Conservation (phyloP, 202 grass and related monocot genomes). For the Setaria viridis region DNA sequence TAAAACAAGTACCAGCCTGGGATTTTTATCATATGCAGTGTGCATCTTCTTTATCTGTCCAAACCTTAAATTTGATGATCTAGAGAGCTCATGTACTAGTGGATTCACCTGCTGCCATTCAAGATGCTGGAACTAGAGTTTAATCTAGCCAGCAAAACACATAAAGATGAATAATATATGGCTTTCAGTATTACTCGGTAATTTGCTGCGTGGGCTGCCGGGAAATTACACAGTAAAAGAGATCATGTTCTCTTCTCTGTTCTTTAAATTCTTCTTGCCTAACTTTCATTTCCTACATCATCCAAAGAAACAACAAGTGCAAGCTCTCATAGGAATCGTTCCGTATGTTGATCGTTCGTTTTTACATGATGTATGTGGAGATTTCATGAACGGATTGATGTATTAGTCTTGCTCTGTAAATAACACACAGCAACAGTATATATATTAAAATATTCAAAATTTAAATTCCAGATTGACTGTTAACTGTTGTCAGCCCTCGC, state of each 20-base stretch:
- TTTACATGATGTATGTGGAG: background rate
- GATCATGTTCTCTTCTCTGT: background rate
- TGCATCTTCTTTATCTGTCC: background rate
- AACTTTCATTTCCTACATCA: background rate
- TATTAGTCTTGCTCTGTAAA: background rate
- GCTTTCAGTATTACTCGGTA: background rate
- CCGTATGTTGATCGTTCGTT: background rate
- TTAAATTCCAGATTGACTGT: background rate
- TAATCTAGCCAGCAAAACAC: background rate
- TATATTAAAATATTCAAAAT: background rate
- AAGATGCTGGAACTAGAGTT: background rate
- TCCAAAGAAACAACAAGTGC: conserved; percentile 6
- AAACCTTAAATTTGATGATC: background rate
- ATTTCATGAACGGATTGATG: background rate
- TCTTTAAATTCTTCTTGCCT: background rate
- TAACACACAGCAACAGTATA: conserved; percentile 6
- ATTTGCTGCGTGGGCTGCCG: background rate
- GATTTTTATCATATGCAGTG: background rate
- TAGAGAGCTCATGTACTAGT: background rate
- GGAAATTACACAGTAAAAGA: background rate
- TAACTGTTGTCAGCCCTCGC: background rate
- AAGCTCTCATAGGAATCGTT: background rate
- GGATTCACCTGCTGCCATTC: background rate
- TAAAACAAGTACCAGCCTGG: background rate
- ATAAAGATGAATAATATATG: conserved; percentile 6